Evolutionary conservation across 2,329 filamentous ascomycete genomes (phyloP), one percentile per base, ranked within the genome.

Genomic region (Sclerotinia trifoliorum): DNA sequence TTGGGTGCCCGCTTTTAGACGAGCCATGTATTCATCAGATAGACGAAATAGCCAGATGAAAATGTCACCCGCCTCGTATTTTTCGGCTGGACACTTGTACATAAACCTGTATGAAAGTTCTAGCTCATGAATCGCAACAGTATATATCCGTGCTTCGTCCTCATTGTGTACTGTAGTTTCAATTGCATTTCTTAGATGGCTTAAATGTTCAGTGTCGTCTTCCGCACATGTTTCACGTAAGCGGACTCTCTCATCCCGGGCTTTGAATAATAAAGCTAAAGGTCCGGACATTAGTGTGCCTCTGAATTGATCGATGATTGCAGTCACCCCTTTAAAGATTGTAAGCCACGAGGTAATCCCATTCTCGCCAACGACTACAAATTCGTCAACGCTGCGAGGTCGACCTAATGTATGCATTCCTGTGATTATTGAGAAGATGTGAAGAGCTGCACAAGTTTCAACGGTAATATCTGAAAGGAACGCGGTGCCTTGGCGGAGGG

Each of bases 31-130:
- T 8, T 77, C 75, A 65, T 78, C 75, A 13, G 78, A 75, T 15
- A 78, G 72, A 56, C 71, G 67, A 69, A 77, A 79, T 65, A 79
- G 73, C 79, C 79, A 80, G 5, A 80, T 70, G 63, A 80, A 79
- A 13, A 78, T 77, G 56, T 80, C 79, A 5, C 76, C 73, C 54
- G 79, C 72, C 64, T 80, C 79, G 19, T 56, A 70, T 69, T 17
- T 57, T 60, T 55, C 62, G 1, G 19, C 51, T 11, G 62, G 49
- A 32, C 62, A 26, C n/a, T 56, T 57, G 48, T 73, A 75, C 62
- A 74, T 71, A 10, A 72, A 65, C 3, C 73, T 72, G 44, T 78
- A 75, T 5, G 74, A 72, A 19, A 73, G 69, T 52, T 78, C 76
- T 11, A 80, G 74, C 56, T 78, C 73, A 42, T 75, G 72, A 15